A percentile compares a stretch with the other conserved stretches of the same genome.
Evolutionary conservation across 306 rosid species (phyloP).

Genomic region (Crataegus laevigata): DNA sequence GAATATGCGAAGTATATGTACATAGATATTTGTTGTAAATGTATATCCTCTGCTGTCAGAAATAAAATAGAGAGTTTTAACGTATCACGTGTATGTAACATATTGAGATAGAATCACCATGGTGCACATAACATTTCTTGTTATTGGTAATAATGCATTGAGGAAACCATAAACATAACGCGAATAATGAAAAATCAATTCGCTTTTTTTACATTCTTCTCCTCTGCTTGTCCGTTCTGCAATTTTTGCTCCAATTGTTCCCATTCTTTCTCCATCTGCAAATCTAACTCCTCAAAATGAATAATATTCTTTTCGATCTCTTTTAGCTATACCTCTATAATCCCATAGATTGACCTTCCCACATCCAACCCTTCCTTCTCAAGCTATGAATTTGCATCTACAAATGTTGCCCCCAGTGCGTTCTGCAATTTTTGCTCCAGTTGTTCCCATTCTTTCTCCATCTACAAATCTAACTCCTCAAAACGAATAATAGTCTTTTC

Average conservation of each 20-base stretch:
- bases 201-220: constrained; percentile 29
- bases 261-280: constrained; percentile 67
- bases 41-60: neutral
- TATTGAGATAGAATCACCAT: too few relatives aligned
- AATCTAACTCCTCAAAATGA: constrained; percentile 60
- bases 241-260: constrained; percentile 60
- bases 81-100: neutral
- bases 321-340: constrained; percentile 61
- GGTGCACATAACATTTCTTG: too few relatives aligned
- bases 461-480: constrained; percentile 62
- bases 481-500: constrained; percentile 53
- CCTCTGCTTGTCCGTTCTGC: constrained; percentile 22
- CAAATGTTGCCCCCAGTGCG: constrained; percentile 26
- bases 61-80: neutral
- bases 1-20: constrained; percentile 1
- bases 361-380: constrained; percentile 68
- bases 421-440: constrained; percentile 52
- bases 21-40: constrained; percentile 12
- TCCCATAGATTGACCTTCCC: constrained; percentile 58
- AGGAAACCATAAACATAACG: neutral
- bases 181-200: constrained; percentile 12
- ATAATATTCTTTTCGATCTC: constrained; percentile 56
- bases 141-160: too few relatives aligned
- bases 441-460: constrained; percentile 67
- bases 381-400: constrained; percentile 49